phyloP scores from a whole-genome alignment of 176 grass and related monocot genomes.

The Zoysia pacifica region DNA sequence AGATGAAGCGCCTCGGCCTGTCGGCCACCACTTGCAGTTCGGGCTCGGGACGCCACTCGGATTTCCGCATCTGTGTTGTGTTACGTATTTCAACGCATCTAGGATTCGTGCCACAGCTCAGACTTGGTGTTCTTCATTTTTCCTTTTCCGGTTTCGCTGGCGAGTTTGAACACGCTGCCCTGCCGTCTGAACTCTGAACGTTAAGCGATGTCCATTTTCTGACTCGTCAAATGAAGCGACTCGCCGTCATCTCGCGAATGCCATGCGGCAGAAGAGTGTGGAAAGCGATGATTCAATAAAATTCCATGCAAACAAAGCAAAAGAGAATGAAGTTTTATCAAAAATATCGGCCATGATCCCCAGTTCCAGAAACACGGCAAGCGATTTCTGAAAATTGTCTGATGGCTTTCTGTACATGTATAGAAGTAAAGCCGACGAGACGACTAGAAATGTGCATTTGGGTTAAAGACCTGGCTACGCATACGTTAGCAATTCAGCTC shows the following conservation, averaged over 20 bases:
- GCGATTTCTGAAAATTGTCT: neutral
- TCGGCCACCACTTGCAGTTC: neutral
- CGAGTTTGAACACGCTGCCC: conserved; percentile 11
- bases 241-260: neutral
- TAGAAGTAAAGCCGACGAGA: neutral
- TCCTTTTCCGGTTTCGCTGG: neutral
- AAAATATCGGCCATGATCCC: neutral
- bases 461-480: neutral
- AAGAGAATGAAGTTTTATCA: neutral
- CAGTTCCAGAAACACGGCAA: conserved; percentile 7
- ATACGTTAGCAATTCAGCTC: neutral
- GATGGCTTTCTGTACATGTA: neutral
- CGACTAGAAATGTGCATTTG: neutral
- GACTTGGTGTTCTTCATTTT: neutral
- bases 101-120: neutral
- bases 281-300: neutral
- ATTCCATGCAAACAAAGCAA: conserved; percentile 10
- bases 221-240: conserved; percentile 28
- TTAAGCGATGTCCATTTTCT: neutral
- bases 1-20: neutral
- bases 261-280: neutral
- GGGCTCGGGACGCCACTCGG: neutral
- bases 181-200: neutral
- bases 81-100: neutral
- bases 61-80: neutral